Evolutionary conservation across 176 grass and related monocot species (phyloP).

Genomic region (Guadua angustifolia): DNA sequence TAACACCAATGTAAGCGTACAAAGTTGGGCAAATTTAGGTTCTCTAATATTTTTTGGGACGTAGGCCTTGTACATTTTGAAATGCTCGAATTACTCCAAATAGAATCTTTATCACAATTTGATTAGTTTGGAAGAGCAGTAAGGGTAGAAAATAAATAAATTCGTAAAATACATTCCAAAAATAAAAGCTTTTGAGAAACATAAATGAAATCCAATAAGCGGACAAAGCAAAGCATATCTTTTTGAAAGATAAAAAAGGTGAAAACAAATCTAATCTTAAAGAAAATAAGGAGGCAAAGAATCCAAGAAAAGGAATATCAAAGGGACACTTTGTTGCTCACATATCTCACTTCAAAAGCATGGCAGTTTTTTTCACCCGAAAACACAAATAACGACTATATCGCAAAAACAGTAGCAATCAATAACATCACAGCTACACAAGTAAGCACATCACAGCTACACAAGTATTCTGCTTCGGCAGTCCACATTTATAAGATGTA

Average conservation of each 20-base stretch:
- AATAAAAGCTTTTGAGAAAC: neutral
- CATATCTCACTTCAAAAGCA: neutral
- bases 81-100: neutral
- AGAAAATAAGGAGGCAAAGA: constrained; percentile 15
- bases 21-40: constrained; percentile 16
- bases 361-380: neutral
- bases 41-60: no score
- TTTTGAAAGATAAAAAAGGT: neutral
- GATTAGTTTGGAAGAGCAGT: neutral
- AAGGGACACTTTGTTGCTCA: neutral
- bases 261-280: neutral
- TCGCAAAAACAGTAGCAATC: neutral
- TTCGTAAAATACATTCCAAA: neutral
- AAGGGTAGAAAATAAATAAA: neutral
- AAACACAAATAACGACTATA: neutral
- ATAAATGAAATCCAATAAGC: neutral
- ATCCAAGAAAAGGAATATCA: neutral
- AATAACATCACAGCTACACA: no score
- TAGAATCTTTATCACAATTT: neutral
- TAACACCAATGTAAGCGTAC: neutral
- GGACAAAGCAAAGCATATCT: neutral
- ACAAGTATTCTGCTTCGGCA: neutral
- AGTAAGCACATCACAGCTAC: no score
- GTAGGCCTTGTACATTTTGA: neutral
- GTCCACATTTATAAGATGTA: no score